Evolutionary conservation across 2,329 filamentous ascomycete genomes (phyloP), one percentile per base, ranked within the genome.

Genomic region (Cordyceps sp.): DNA sequence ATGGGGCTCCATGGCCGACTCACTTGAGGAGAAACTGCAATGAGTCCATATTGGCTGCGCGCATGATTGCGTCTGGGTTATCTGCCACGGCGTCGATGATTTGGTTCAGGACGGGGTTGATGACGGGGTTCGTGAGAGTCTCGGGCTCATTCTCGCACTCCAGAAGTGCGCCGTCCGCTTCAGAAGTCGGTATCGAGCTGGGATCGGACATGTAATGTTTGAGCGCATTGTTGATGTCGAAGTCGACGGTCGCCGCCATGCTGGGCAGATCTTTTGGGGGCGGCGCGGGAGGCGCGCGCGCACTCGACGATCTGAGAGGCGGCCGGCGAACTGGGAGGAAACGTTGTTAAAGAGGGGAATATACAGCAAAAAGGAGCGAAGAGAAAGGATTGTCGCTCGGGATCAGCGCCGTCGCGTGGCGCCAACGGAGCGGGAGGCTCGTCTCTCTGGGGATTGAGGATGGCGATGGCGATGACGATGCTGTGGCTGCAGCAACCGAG

Each of bases 161-260:
- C 45, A 85, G 67, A 15, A 98, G 72, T 37, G 79, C 72, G 28
- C 75, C 58, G 44, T 90, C 80, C 34, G 86, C 90, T 53, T 96
- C 88, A 27, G 81, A 77, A 3, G 86, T 94, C 7, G 79, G 65
- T 34, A 96, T 80, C 25, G 73, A 71, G 29, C 75, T 65, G 8
- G 90, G 88, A 53, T 96, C 88, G 58, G 84, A 92, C 70, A 94
- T 82, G 59, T 94, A 98, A 53, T 83, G 73, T 66, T 93, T 94
- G 55, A 96, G 78, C 42, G 85, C 84, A 62, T 93, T 80, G 55
- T 94, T 93, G 57, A 98, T 83, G 55, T 96, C 83, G 61, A 98
- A 98, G 49, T 78, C 70, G 52, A 85, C 70, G 62, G 80, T 80
- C n/a, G n/a, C n/a, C n/a, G 48, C 78, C 75, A 78, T 78, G 52